Evolutionary conservation across 1,284 basidiomycete genomes (phyloP).

Genomic region (Tausonia pullulans): DNA sequence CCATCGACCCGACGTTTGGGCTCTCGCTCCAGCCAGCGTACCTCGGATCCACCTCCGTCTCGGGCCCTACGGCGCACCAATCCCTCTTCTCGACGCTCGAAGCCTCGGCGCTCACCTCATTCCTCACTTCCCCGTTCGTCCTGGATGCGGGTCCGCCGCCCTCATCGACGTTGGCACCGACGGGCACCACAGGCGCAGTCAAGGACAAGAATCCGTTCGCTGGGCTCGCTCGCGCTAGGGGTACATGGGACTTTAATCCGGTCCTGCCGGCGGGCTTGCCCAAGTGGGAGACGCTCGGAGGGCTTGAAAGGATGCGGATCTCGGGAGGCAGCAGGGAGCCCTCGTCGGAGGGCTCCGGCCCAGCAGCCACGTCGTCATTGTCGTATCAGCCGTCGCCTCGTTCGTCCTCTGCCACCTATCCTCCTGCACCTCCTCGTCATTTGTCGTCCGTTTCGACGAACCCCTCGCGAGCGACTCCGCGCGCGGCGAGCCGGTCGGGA

Average conservation of each 20-base stretch:
- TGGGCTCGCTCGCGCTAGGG: slow-evolving; percentile 3
- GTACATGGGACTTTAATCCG: slow-evolving; percentile 17
- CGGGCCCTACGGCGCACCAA: background rate
- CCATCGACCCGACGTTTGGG: too few species aligned
- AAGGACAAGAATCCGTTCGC: background rate
- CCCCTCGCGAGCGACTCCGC: too few species aligned
- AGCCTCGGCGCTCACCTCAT: slow-evolving; percentile 11
- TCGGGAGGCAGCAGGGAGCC: too few species aligned
- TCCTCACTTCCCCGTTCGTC: slow-evolving; percentile 3
- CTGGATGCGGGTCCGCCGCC: background rate
- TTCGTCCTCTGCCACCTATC: too few species aligned
- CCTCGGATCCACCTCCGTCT: background rate
- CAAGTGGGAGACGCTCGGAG: background rate
- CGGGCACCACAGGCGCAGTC: background rate
- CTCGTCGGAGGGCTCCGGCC: too few species aligned
- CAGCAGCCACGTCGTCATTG: too few species aligned
- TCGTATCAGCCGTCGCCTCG: too few species aligned
- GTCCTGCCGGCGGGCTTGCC: slow-evolving; percentile 8
- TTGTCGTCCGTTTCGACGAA: too few species aligned
- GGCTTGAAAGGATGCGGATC: too few species aligned
- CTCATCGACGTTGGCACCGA: background rate
- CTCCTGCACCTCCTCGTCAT: too few species aligned
- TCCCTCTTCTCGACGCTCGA: slow-evolving; percentile 12
- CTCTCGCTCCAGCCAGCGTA: background rate
- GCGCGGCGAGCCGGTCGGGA: too few species aligned